Percentiles rank a stretch among this genome's conserved stretches.
These are phyloP conservation scores for Immersiporthe knoxdaviesiana DNA, from an alignment of 2,329 filamentous ascomycete genomes.

Conservation along the genomic window DNA sequence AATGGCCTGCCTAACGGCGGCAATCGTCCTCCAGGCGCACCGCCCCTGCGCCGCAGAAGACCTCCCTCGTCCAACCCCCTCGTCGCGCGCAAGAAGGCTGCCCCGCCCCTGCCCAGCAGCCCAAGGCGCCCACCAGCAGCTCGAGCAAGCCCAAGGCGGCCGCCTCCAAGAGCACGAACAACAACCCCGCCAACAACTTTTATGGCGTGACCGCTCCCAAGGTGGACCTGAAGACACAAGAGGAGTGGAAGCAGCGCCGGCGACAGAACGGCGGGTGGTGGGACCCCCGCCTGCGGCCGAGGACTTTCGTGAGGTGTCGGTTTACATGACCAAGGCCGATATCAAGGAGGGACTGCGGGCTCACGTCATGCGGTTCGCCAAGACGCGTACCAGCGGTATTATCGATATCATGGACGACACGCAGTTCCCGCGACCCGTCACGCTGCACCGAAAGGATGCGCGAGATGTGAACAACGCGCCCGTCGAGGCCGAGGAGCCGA, in stretches of 20 bases:
- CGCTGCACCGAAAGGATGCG: conserved; percentile 86
- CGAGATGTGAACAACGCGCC: conserved; percentile 68
- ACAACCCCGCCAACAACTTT: conserved; percentile 28
- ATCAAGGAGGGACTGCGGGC: conserved; percentile 79
- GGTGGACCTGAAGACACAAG: conserved; percentile 35
- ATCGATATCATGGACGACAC: conserved; percentile 71
- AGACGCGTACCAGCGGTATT: conserved; percentile 58
- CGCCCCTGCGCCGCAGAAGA: conserved; percentile 48
- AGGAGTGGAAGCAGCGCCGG: conserved; percentile 47
- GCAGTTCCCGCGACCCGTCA: conserved; percentile 85
- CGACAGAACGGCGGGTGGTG: conserved; percentile 62
- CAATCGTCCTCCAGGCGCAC: conserved; percentile 32
- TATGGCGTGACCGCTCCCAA: conserved; percentile 33
- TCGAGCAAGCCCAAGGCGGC: conserved; percentile 30
- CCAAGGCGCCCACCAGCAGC: conserved; percentile 36
- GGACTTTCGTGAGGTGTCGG: conserved; percentile 61
- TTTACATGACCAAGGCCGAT: conserved; percentile 82
- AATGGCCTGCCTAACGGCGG: conserved; percentile 38
- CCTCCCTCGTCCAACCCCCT: conserved; percentile 63
- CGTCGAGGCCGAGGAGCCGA: conserved; percentile 59
- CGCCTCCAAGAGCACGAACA: conserved; percentile 29
- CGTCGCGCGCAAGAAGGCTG: conserved; percentile 61
- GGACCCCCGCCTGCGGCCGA: conserved; percentile 48
- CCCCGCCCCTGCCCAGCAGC: conserved; percentile 41
- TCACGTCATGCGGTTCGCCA: conserved; percentile 81